These are phyloP conservation scores for Silybum marianum DNA, from an alignment of 129 eudicot genomes.

Conservation along the genomic window DNA sequence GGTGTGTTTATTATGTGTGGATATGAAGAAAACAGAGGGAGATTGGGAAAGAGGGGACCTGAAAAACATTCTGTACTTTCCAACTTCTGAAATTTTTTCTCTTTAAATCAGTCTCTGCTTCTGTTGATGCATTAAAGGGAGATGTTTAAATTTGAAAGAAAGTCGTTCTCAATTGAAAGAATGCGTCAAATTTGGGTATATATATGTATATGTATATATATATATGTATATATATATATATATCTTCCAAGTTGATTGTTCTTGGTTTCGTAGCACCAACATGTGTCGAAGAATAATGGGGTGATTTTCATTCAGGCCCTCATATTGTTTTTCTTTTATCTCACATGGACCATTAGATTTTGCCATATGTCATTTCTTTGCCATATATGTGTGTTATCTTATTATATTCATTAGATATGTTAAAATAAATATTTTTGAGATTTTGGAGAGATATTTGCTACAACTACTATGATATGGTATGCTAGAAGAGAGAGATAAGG, in stretches of 20 bases:
- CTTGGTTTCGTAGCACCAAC: constrained; percentile 26
- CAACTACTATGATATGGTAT: background rate
- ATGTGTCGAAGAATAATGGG: constrained; percentile 13
- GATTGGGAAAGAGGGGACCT: constrained; percentile 26
- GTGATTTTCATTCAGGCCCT: constrained; percentile 19
- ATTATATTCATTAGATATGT: background rate
- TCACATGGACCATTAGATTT: background rate
- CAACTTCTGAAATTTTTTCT: background rate
- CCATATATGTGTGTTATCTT: too few relatives aligned
- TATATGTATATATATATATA: background rate
- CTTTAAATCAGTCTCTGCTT: constrained; percentile 4
- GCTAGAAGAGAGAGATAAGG: too few relatives aligned
- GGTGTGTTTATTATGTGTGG: background rate
- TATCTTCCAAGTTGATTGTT: constrained; percentile 8
- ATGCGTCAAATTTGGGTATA: constrained; percentile 27
- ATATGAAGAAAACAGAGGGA: constrained; percentile 31
- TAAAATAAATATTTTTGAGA: too few relatives aligned
- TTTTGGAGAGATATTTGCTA: background rate
- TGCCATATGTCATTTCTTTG: background rate
- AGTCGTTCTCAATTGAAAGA: constrained; percentile 20
- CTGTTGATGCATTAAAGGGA: constrained; percentile 23
- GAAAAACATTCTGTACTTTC: constrained; percentile 29
- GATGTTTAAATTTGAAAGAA: background rate
- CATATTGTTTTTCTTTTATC: background rate
- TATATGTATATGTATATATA: background rate